Conservation (phyloP, 2,329 filamentous ascomycete species). For the Sporothrix luriei region DNA sequence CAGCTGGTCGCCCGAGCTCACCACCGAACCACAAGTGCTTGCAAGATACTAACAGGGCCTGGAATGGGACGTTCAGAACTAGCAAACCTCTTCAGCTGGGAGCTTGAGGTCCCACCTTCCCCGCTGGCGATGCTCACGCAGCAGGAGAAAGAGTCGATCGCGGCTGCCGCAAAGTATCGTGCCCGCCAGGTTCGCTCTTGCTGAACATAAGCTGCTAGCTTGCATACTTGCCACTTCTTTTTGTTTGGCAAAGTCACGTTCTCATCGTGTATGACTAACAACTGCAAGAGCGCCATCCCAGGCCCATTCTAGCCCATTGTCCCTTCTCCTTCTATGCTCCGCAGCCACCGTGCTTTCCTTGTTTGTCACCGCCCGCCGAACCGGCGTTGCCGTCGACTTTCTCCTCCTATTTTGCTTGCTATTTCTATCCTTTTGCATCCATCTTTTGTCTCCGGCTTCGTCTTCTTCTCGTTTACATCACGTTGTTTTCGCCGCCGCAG, state of each 20-base stretch:
- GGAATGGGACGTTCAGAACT: background rate
- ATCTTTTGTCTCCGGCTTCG: background rate
- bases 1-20: too few species aligned
- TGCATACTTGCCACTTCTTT: background rate
- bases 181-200: constrained; percentile 5
- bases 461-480: background rate
- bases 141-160: constrained; percentile 18
- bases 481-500: background rate
- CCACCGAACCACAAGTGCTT: background rate
- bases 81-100: background rate
- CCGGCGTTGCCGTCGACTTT: constrained; percentile 15
- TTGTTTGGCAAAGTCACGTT: constrained; percentile 7
- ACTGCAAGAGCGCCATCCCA: background rate
- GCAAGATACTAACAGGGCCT: too few species aligned
- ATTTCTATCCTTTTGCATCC: background rate
- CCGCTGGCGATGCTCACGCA: constrained; percentile 1
- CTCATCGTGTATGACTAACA: constrained; percentile 1
- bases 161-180: background rate
- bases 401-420: background rate
- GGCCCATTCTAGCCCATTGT: background rate
- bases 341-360: constrained; percentile 3
- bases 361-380: constrained; percentile 10
- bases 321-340: background rate
- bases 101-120: constrained; percentile 6
- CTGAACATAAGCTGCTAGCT: background rate